phyloP scores from a whole-genome alignment of 768 basidiomycete species.

The Panaeolus cyanescens region DNA sequence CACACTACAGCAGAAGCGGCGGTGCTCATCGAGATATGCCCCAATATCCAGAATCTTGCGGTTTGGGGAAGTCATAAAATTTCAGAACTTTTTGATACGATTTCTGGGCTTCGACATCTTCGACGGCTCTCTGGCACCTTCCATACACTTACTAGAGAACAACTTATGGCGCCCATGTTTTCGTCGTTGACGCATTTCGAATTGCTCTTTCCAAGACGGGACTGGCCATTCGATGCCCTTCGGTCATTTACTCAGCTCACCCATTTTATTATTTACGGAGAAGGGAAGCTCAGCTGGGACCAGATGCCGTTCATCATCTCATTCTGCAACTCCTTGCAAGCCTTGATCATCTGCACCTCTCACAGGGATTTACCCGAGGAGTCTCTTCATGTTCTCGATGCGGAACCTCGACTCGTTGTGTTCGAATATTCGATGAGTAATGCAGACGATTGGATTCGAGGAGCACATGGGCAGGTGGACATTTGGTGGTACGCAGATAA shows the following conservation, averaged over 20 bases:
- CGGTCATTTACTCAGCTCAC: not conserved
- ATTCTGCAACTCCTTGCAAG: not conserved
- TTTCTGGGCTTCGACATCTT: not conserved
- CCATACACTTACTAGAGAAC: not conserved
- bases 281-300: conserved; percentile 1
- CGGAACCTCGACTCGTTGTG: not conserved
- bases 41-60: not conserved
- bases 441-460: not conserved
- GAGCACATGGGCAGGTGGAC: not conserved
- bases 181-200: not conserved
- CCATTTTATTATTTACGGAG: not conserved
- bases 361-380: not conserved
- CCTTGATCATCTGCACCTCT: not conserved
- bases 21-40: not conserved
- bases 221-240: not conserved
- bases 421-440: not conserved
- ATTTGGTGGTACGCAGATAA: not conserved
- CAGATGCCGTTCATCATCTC: not conserved
- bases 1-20: not conserved
- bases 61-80: not conserved
- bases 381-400: not conserved
- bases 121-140: not conserved
- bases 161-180: not conserved
- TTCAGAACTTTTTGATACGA: not conserved
- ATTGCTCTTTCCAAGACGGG: not conserved